Conservation (phyloP, 805 yeast species). For the Saccharomycopsis selenospora region DNA sequence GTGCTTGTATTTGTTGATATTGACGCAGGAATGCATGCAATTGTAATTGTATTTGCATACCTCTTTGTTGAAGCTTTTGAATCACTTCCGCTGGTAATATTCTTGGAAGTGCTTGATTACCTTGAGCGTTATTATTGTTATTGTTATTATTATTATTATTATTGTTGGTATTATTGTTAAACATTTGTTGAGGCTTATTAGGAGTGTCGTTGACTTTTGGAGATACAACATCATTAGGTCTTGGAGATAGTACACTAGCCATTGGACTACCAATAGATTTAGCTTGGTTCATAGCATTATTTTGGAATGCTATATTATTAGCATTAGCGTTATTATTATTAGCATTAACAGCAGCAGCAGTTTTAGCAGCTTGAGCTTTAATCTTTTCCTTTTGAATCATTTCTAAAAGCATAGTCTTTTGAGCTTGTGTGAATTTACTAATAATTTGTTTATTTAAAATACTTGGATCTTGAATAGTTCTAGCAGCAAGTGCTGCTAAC, state of each 20-base stretch:
- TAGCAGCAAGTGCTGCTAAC: not conserved
- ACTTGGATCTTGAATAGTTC: not conserved
- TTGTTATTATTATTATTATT: not conserved
- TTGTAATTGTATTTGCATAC: not conserved
- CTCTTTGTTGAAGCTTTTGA: not conserved
- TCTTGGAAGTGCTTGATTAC: not conserved
- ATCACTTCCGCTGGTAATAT: not conserved
- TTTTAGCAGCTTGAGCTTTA: not conserved
- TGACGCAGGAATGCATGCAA: not conserved
- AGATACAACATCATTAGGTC: not conserved
- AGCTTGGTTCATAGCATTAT: not conserved
- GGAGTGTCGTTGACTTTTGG: not conserved
- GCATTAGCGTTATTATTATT: not conserved
- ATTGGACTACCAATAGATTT: conserved; percentile 1
- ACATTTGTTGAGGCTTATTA: no score
- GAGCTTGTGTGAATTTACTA: not conserved
- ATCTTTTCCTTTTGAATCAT: not conserved
- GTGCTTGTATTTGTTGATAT: conserved; percentile 18
- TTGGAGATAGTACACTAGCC: not conserved
- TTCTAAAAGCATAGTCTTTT: not conserved
- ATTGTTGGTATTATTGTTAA: not conserved
- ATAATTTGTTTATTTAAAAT: not conserved
- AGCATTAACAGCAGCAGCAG: conserved; percentile 5
- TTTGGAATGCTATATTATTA: not conserved
- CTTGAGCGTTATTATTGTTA: not conserved